Evolutionary conservation across 495 filamentous ascomycete species (phyloP), one percentile per base, ranked within the genome.

Genomic region (Trichoderma orchidacearum): DNA sequence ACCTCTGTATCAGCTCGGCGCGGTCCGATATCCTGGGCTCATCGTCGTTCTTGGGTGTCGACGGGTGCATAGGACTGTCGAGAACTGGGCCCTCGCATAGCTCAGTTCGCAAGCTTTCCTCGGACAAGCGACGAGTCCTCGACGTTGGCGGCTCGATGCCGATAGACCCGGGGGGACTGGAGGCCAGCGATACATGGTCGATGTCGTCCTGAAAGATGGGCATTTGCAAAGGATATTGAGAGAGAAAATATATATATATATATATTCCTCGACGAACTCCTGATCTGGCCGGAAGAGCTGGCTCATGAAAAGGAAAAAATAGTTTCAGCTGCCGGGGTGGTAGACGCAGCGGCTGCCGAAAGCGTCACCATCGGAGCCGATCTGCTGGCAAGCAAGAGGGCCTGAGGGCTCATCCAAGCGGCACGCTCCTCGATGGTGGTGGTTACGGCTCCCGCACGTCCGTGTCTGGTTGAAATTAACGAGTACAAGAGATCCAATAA

Each of bases 1-100:
- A 78, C 59, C 85, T 77, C 68, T 89, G 81, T 58, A 96, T 96
- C 59, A 95, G 76, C 68, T 90, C 84, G 52, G 80, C 83, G 59
- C 92, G 80, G 63, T 87, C 80, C 13, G 72, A 70, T 53, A 72
- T 72, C 30, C 63, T 54, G 51, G 61, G 61, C 15, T 63, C 53
- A 30, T 58, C 48, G 30, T 61, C 56, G 35, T 5, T 29, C 28
- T 35, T 45, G 18, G 61, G 55, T 38, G 68, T 66, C n/a, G 68
- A 68, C 1, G 67, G 69, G 34, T 59, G 54, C 18, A n/a, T 53
- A 18, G 69, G 64, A 58, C 64, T 68, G 56, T 79, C 77, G 18
- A 60, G 67, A 12, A 80, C 34, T 5, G 73, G 77, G 7, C 78
- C 81, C 51, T 84, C 80, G 59, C 78, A 81, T 9, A 81, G 62